Base-by-base conservation (phyloP, 306 rosid genomes). In the Canavalia gladiata region DNA sequence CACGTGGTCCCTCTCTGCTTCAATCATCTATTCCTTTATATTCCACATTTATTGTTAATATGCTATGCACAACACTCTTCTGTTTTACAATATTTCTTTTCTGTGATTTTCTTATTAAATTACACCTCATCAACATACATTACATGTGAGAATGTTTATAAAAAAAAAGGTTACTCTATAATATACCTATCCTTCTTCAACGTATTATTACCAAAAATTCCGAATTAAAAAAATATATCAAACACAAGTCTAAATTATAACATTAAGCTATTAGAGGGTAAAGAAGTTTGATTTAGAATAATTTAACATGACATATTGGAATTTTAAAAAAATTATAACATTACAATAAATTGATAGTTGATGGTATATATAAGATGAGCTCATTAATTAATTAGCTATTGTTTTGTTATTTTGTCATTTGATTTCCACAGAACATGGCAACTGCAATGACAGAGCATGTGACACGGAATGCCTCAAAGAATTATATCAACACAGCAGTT, bases 1-100 rank as follows among this genome's bases (percentile, higher is more conserved):
- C 0, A 12, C 25, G 25, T 69, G 86, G 82, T 12, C 82, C 77
- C 59, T 43, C 8, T 18, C 5, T 11, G 63, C 82, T 83, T 47
- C 73, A 68, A 37, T 46, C 49, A 64, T 69, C 51, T 30, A 33
- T 39, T 42, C 18, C 34, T 33, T 18, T 37, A 37, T 37, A 13
- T 41, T 78, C 55, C 67, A 52, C 58, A 68, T 8, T 78, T 50
- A 13, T 67, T 46, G 13, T 51, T 76, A 42, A n/a, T 59, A 58
- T 31, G 68, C 68, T 57, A 11, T 12, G 35, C 51, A 41, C 78
- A 73, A 28, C 29, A 1, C 33, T 31, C 58, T 35, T 30, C 2
- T 29, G 25, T 8, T 55, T n/a, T 8, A 43, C 0, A 37, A 37
- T 3, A 37, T 39, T 41, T 66, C 45, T 31, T 31, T 46, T 12